Percentiles rank a stretch among this genome's conserved stretches.
phyloP scores from a whole-genome alignment of 352 stramenopile species.

The Phytopythium boreale region DNA sequence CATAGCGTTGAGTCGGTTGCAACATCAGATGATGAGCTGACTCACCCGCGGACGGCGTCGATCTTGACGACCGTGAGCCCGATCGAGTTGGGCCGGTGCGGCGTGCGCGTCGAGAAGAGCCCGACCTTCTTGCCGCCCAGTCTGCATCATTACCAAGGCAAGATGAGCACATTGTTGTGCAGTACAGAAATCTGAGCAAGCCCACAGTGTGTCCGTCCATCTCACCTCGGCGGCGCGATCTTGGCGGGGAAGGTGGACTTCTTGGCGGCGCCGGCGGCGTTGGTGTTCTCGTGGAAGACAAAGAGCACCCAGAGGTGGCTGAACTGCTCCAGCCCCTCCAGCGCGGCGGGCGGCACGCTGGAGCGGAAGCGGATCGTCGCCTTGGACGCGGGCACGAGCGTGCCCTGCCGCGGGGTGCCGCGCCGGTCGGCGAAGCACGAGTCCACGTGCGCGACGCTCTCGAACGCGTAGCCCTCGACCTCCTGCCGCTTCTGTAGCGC shows the following conservation, averaged over 20 bases:
- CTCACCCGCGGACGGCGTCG: slow-evolving; percentile 72
- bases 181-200: no score
- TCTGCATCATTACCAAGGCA: slow-evolving; percentile 19
- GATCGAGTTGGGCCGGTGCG: slow-evolving; percentile 96
- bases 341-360: slow-evolving; percentile 62
- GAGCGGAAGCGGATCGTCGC: slow-evolving; percentile 77
- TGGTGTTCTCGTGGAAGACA: slow-evolving; percentile 91
- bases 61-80: slow-evolving; percentile 91
- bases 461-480: slow-evolving; percentile 58
- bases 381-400: slow-evolving; percentile 58
- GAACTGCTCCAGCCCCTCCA: slow-evolving; percentile 84
- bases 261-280: slow-evolving; percentile 45
- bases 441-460: slow-evolving; percentile 67
- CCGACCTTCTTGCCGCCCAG: slow-evolving; percentile 86
- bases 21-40: not conserved
- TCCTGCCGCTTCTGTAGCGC: slow-evolving; percentile 66
- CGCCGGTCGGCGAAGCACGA: slow-evolving; percentile 88
- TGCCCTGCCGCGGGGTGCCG: slow-evolving; percentile 79
- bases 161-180: not conserved
- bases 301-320: slow-evolving; percentile 91
- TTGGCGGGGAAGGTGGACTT: slow-evolving; percentile 79
- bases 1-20: not conserved
- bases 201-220: no score
- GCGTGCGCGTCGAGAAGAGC: slow-evolving; percentile 95
- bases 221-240: slow-evolving; percentile 67